phyloP scores from a whole-genome alignment of 345 rosid species.

The Eucalyptus curtisii region DNA sequence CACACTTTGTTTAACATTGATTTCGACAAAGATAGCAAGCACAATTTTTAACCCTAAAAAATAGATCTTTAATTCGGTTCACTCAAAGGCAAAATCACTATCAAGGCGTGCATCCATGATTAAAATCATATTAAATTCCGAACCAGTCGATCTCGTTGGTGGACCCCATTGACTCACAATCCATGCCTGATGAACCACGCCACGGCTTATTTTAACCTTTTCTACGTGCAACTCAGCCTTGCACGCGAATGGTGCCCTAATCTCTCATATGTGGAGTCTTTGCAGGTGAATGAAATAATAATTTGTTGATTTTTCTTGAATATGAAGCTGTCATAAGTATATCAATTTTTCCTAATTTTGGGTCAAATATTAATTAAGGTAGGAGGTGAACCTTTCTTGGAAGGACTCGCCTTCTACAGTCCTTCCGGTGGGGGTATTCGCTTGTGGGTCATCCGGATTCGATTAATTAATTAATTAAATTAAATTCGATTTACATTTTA shows the following conservation, averaged over 20 bases:
- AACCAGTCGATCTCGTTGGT: too few species aligned
- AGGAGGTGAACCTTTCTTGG: constrained; percentile 18
- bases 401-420: constrained; percentile 29
- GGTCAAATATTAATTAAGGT: constrained; percentile 2
- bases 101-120: too few species aligned
- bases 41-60: too few species aligned
- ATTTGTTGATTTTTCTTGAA: neutral
- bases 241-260: constrained; percentile 66
- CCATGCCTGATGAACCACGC: constrained; percentile 85
- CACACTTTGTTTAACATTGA: too few species aligned
- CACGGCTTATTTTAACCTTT: constrained; percentile 54
- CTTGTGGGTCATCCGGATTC: constrained; percentile 24
- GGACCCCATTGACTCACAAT: constrained; percentile 17
- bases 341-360: neutral
- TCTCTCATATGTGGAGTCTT: constrained; percentile 53
- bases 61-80: too few species aligned
- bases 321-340: neutral
- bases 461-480: neutral
- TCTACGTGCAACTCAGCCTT: constrained; percentile 76
- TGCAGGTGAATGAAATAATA: constrained; percentile 31
- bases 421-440: constrained; percentile 56
- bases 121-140: too few species aligned
- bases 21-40: too few species aligned
- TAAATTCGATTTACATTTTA: neutral
- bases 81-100: too few species aligned